phyloP scores from a whole-genome alignment of 2,329 filamentous ascomycete genomes.

The Colletotrichum sp. region DNA sequence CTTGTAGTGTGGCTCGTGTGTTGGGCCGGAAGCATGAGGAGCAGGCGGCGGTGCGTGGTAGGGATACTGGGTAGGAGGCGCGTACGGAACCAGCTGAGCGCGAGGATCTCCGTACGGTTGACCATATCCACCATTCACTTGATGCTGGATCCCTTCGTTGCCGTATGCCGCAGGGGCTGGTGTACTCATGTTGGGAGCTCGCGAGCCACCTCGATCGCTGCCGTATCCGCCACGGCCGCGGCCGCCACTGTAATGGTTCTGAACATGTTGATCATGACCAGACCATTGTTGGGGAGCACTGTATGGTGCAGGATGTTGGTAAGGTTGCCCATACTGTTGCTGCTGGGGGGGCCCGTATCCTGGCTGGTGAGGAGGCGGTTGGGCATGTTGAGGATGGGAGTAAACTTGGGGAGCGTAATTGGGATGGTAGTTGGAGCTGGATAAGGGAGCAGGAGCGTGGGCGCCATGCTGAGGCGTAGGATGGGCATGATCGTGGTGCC shows the following conservation, averaged over 20 bases:
- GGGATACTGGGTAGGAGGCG: constrained; percentile 31
- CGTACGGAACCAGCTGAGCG: constrained; percentile 30
- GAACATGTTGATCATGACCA: constrained; percentile 36
- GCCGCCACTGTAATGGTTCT: constrained; percentile 39
- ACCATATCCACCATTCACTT: constrained; percentile 39
- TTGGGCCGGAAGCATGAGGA: constrained; percentile 35
- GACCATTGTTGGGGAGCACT: constrained; percentile 36
- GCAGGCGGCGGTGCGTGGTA: constrained; percentile 45
- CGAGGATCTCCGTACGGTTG: constrained; percentile 48
- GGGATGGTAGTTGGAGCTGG: constrained; percentile 61
- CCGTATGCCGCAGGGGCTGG: constrained; percentile 37
- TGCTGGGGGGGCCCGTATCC: constrained; percentile 46
- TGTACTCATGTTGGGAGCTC: constrained; percentile 36
- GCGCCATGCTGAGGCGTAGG: constrained; percentile 37
- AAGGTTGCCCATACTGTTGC: constrained; percentile 39
- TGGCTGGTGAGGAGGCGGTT: constrained; percentile 40
- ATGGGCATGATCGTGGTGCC: constrained; percentile 42
- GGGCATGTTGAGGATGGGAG: constrained; percentile 38
- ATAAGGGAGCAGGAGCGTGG: constrained; percentile 52
- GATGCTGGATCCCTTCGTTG: constrained; percentile 29
- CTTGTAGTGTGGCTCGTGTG: constrained; percentile 34
- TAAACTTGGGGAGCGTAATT: constrained; percentile 64
- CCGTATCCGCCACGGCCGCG: constrained; percentile 47
- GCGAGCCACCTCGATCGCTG: constrained; percentile 47
- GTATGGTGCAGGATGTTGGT: constrained; percentile 37